These are phyloP conservation scores for Punctularia strigosozonata DNA, from an alignment of 768 basidiomycete species.

Conservation along the genomic window DNA sequence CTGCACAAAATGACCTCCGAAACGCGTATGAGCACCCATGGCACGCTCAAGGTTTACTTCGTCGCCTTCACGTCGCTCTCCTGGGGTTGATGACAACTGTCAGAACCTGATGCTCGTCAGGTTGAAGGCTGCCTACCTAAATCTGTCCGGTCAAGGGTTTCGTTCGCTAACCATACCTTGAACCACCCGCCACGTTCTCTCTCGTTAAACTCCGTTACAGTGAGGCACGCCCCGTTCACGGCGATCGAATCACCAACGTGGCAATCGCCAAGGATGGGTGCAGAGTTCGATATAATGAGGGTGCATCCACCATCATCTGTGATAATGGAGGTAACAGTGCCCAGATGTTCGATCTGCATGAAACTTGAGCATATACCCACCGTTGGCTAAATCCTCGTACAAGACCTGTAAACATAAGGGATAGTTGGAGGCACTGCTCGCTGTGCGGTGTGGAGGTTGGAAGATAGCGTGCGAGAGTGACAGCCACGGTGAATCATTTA, in stretches of 20 bases:
- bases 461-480: not conserved
- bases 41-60: constrained; percentile 90
- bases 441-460: constrained; percentile 1
- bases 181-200: constrained; percentile 64
- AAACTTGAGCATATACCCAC: constrained; percentile 6
- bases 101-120: not conserved
- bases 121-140: constrained; percentile 43
- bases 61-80: constrained; percentile 67
- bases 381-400: constrained; percentile 28
- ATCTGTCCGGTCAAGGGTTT: constrained; percentile 86
- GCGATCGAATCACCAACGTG: constrained; percentile 91
- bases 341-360: constrained; percentile 79
- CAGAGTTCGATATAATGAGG: constrained; percentile 61
- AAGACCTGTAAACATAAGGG: constrained; percentile 68
- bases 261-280: constrained; percentile 75
- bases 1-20: constrained; percentile 98
- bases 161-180: constrained; percentile 91
- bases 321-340: constrained; percentile 53
- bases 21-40: constrained; percentile 82
- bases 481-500: not conserved
- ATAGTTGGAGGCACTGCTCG: constrained; percentile 4
- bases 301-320: constrained; percentile 71
- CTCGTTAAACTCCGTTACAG: constrained; percentile 75
- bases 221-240: constrained; percentile 72
- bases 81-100: constrained; percentile 24